A percentile compares a stretch with the other conserved stretches of the same genome.
These are phyloP conservation scores for Umbelopsis sp. DNA, from an alignment of 371 early-diverging fungal genomes.

Conservation along the genomic window DNA sequence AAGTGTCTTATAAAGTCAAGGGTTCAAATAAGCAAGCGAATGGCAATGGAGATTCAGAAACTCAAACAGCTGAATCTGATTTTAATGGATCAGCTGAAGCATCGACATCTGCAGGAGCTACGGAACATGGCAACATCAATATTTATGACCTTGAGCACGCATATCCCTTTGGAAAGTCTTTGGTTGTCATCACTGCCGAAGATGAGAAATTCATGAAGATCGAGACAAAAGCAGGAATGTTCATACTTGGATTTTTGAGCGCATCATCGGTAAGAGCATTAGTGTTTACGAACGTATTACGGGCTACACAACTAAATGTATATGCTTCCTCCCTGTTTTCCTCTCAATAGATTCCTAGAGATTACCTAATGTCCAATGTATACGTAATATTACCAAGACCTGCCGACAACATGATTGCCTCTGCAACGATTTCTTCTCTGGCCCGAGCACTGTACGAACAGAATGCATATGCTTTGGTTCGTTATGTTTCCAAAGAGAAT, in stretches of 20 bases:
- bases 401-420: constrained; percentile 27
- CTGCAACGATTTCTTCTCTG: constrained; percentile 56
- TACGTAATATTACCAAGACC: constrained; percentile 50
- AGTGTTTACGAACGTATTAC: not conserved
- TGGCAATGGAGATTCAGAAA: constrained; percentile 28
- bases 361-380: constrained; percentile 57
- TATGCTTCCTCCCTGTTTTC: constrained; percentile 3
- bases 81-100: constrained; percentile 24
- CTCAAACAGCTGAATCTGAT: constrained; percentile 30
- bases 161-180: constrained; percentile 70
- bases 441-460: constrained; percentile 58
- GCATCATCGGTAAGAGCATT: constrained; percentile 35
- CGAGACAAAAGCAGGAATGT: constrained; percentile 59
- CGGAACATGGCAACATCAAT: constrained; percentile 33
- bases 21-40: constrained; percentile 26
- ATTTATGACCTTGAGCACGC: constrained; percentile 64
- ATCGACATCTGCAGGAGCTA: not conserved
- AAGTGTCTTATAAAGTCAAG: constrained; percentile 43
- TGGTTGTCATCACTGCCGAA: constrained; percentile 63
- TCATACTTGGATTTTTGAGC: constrained; percentile 61
- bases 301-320: not conserved
- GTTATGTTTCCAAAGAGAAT: constrained; percentile 60
- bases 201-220: constrained; percentile 65
- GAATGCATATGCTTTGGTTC: constrained; percentile 60
- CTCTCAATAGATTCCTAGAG: constrained; percentile 55